These are phyloP conservation scores for Dictyostelium discoideum DNA, from an alignment of 78 protist genomes.

Conservation along the genomic window dicty_2.7 NC_007089.4:1833001-1833500, in stretches of 20 bases:
- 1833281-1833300: slow-evolving; percentile 6
- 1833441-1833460: slow-evolving; percentile 48
- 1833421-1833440: slow-evolving; percentile 52
- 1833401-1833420: slow-evolving; percentile 40
- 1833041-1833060: neutral
- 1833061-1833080: neutral
- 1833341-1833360: no score
- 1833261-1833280: slow-evolving; percentile 56
- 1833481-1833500: neutral
- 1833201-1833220: slow-evolving; percentile 7
- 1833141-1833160: no score
- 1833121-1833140: no score
- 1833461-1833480: slow-evolving; percentile 26
- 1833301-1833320: neutral
- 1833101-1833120: no score
- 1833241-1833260: slow-evolving; percentile 50
- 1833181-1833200: neutral
- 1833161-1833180: neutral
- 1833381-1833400: neutral
- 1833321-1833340: neutral
- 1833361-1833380: neutral
- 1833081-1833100: neutral
- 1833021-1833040: no score
- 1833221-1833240: slow-evolving; percentile 41
- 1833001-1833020: no score